Evolutionary conservation across 495 filamentous ascomycete species (phyloP).

Genomic region (Podospora didyma): DNA sequence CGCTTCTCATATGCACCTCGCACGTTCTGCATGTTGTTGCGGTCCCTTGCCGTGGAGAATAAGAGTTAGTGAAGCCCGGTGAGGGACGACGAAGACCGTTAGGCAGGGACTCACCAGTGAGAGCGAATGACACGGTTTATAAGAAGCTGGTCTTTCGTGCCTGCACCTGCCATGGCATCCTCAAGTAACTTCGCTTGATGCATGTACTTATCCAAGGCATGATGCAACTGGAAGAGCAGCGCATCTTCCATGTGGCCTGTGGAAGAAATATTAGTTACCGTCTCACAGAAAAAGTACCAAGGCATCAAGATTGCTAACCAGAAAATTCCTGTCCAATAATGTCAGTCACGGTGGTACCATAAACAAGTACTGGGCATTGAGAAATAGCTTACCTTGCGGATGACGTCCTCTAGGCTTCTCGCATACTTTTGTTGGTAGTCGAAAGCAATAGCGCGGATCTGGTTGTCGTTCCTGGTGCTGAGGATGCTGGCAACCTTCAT

Average conservation of each 20-base stretch:
- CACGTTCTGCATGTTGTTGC: slow-evolving; percentile 63
- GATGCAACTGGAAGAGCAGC: slow-evolving; percentile 70
- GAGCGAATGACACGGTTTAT: slow-evolving; percentile 65
- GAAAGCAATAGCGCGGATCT: slow-evolving; percentile 74
- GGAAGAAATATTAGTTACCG: too few relatives aligned
- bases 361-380: not conserved
- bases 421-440: slow-evolving; percentile 66
- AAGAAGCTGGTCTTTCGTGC: slow-evolving; percentile 82
- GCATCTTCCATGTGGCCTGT: slow-evolving; percentile 80
- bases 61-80: too few relatives aligned
- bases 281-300: too few relatives aligned
- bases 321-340: slow-evolving; percentile 59
- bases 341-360: not conserved
- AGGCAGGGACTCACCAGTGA: slow-evolving; percentile 58
- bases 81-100: too few relatives aligned
- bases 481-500: slow-evolving; percentile 73
- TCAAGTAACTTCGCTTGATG: slow-evolving; percentile 78
- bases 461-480: slow-evolving; percentile 65
- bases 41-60: slow-evolving; percentile 41
- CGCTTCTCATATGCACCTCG: slow-evolving; percentile 65
- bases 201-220: slow-evolving; percentile 73
- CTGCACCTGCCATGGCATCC: slow-evolving; percentile 78
- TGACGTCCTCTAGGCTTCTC: slow-evolving; percentile 61
- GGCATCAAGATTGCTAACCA: slow-evolving; percentile 21
- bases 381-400: slow-evolving; percentile 52